Percentiles rank a stretch among this genome's conserved stretches.
These are phyloP conservation scores for Fraxinus paxiana DNA, from an alignment of 305 asterid species.

Conservation along the genomic window DNA sequence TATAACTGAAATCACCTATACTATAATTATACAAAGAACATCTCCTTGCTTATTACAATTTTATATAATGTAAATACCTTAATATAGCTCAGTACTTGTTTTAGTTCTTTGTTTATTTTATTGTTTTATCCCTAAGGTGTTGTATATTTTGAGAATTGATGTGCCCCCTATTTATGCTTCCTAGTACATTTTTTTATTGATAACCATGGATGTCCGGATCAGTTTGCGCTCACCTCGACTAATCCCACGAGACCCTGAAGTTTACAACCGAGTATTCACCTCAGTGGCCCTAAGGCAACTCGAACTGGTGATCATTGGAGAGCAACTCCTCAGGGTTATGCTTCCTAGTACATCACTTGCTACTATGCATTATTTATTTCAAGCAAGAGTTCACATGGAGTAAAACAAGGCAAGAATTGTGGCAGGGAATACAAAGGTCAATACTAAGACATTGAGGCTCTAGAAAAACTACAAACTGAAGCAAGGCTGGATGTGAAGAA, in stretches of 20 bases:
- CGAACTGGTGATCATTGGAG: no score
- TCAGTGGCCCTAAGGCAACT: no score
- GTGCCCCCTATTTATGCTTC: not conserved
- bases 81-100: not conserved
- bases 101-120: not conserved
- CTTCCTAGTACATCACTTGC: not conserved
- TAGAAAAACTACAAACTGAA: not conserved
- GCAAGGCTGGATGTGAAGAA: not conserved
- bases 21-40: not conserved
- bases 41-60: not conserved
- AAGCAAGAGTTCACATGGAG: not conserved
- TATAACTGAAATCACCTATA: not conserved
- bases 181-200: not conserved
- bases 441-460: not conserved
- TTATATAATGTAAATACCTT: not conserved
- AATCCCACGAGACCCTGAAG: no score
- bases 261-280: no score
- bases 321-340: not conserved
- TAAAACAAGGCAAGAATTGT: not conserved
- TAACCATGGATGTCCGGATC: no score
- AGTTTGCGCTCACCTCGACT: no score
- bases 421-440: not conserved
- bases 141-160: not conserved
- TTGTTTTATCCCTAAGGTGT: not conserved
- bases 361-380: not conserved